Conservation (phyloP, 1,284 basidiomycete genomes). For the Coniferiporia sulphurascens region DNA sequence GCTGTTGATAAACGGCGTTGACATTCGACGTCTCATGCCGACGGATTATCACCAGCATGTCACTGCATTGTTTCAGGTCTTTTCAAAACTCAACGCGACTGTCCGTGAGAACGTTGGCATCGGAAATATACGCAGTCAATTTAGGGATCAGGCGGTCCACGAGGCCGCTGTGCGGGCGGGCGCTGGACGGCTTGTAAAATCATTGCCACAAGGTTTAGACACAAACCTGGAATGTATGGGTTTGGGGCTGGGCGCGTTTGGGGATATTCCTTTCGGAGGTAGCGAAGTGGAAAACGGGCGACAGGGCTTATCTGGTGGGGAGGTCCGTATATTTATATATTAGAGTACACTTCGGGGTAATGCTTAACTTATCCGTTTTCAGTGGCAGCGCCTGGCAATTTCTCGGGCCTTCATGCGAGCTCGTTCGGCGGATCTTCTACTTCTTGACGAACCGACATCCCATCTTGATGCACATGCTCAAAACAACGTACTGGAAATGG, state of each 20-base stretch:
- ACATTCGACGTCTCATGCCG: slow-evolving; percentile 59
- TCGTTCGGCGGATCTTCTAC: slow-evolving; percentile 67
- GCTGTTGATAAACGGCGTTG: slow-evolving; percentile 61
- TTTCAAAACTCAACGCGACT: slow-evolving; percentile 70
- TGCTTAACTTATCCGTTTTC: slow-evolving; percentile 10
- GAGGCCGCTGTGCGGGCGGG: slow-evolving; percentile 62
- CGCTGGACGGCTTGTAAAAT: slow-evolving; percentile 54
- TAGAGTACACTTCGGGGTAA: not conserved
- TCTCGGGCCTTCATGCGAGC: slow-evolving; percentile 82
- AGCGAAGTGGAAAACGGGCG: slow-evolving; percentile 29
- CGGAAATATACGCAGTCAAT: slow-evolving; percentile 45
- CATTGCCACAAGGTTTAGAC: slow-evolving; percentile 60
- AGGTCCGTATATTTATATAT: slow-evolving; percentile 42
- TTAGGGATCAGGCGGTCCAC: slow-evolving; percentile 41
- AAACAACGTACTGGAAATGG: slow-evolving; percentile 69
- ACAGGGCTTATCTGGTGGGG: slow-evolving; percentile 73
- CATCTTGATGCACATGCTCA: slow-evolving; percentile 79
- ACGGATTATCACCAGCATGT: slow-evolving; percentile 65
- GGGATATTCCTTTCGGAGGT: slow-evolving; percentile 30
- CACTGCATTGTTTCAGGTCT: slow-evolving; percentile 79
- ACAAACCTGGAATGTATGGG: slow-evolving; percentile 61
- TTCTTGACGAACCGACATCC: slow-evolving; percentile 83
- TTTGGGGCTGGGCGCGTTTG: slow-evolving; percentile 31
- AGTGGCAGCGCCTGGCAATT: slow-evolving; percentile 85
- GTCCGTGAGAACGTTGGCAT: slow-evolving; percentile 76